These are phyloP conservation scores for Jacaranda copaia DNA, from an alignment of 257 asterid species.

Conservation along the genomic window DNA sequence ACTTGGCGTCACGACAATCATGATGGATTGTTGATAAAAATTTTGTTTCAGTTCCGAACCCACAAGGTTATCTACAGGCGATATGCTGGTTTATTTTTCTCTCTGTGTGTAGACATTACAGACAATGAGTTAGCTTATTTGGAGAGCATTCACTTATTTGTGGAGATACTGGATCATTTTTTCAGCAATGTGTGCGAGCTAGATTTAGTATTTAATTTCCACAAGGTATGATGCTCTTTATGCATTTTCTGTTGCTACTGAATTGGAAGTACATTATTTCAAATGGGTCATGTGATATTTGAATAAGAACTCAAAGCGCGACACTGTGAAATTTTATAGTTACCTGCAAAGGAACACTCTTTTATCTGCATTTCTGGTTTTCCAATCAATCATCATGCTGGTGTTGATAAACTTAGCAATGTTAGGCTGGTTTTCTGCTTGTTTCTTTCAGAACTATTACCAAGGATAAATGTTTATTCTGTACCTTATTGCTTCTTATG, in stretches of 20 bases:
- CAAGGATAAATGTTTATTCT: not conserved
- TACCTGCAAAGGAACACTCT: not conserved
- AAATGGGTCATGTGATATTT: conserved; percentile 1
- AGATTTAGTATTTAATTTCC: conserved; percentile 94
- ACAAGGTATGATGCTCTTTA: conserved; percentile 69
- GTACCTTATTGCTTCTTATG: conserved; percentile 13
- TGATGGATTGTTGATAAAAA: conserved; percentile 16
- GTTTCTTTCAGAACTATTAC: not conserved
- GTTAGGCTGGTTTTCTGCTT: not conserved
- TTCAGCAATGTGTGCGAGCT: conserved; percentile 99
- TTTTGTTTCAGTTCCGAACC: conserved; percentile 77
- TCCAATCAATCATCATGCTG: not conserved
- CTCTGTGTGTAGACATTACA: conserved; percentile 93
- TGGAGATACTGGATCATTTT: conserved; percentile 96
- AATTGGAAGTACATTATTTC: not conserved
- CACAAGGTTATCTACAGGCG: conserved; percentile 97
- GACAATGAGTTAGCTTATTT: conserved; percentile 88
- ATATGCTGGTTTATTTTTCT: conserved; percentile 96
- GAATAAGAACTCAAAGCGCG: not conserved
- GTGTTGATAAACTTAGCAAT: not conserved
- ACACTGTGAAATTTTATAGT: conserved; percentile 9
- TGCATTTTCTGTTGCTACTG: conserved; percentile 11
- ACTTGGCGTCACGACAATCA: not conserved
- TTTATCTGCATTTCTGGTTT: conserved; percentile 11
- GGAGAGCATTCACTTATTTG: conserved; percentile 93